phyloP scores from a whole-genome alignment of 306 rosid genomes.

The Rosa chinensis region DNA sequence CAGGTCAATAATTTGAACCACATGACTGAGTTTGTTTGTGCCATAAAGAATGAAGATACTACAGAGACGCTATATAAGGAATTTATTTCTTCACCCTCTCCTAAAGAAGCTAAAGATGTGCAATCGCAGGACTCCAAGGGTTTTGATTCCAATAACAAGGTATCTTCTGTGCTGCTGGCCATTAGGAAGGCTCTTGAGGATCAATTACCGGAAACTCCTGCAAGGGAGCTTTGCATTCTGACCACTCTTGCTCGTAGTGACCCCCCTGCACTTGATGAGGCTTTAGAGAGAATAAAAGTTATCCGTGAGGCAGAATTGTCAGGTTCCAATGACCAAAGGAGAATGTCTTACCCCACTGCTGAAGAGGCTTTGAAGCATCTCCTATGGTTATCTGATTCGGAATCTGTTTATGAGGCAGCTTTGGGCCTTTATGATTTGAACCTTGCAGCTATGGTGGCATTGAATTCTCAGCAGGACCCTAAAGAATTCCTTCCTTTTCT shows the following conservation, averaged over 20 bases:
- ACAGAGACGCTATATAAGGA: constrained; percentile 66
- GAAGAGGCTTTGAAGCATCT: constrained; percentile 97
- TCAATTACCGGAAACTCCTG: constrained; percentile 67
- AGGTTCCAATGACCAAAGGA: constrained; percentile 53
- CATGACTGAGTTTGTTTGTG: constrained; percentile 95
- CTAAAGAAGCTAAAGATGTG: constrained; percentile 40
- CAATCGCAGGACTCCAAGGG: constrained; percentile 35
- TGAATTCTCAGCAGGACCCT: constrained; percentile 96
- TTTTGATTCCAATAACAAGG: constrained; percentile 55
- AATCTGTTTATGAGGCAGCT: constrained; percentile 88
- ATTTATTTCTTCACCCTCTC: constrained; percentile 39
- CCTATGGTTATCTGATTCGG: constrained; percentile 86
- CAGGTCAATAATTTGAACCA: constrained; percentile 79
- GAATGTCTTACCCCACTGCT: constrained; percentile 67
- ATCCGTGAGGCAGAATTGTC: constrained; percentile 83
- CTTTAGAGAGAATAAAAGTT: constrained; percentile 77
- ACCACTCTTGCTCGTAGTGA: constrained; percentile 93
- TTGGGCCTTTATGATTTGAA: constrained; percentile 95
- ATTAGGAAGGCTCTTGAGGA: constrained; percentile 84
- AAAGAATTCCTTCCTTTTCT: constrained; percentile 92
- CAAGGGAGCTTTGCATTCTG: constrained; percentile 90
- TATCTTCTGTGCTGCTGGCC: constrained; percentile 71
- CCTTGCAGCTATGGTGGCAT: constrained; percentile 93
- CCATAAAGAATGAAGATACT: constrained; percentile 73
- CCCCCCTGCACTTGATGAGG: constrained; percentile 95